Evolutionary conservation across 2,329 filamentous ascomycete genomes (phyloP).

Genomic region (Colletotrichum karsti): DNA sequence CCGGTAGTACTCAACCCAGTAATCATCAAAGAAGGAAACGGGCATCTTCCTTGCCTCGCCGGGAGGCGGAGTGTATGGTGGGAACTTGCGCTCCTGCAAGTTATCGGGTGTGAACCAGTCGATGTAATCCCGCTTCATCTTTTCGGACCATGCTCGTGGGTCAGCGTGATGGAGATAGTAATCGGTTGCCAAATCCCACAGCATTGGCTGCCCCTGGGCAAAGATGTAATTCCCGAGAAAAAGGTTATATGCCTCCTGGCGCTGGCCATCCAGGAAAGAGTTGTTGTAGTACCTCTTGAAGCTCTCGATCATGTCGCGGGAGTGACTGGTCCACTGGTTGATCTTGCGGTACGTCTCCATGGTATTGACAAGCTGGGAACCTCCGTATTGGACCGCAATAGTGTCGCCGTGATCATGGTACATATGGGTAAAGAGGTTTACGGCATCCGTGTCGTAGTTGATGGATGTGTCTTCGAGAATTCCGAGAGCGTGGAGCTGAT

Average conservation of each 20-base stretch:
- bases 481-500: conserved; percentile 91
- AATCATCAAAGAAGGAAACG: conserved; percentile 82
- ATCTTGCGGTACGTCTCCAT: conserved; percentile 99
- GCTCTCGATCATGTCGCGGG: conserved; percentile 97
- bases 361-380: conserved; percentile 96
- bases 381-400: conserved; percentile 96
- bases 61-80: conserved; percentile 58
- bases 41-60: conserved; percentile 49
- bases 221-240: conserved; percentile 98
- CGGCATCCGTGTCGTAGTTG: conserved; percentile 93
- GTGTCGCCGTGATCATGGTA: conserved; percentile 98
- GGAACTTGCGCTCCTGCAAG: conserved; percentile 71
- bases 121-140: conserved; percentile 76
- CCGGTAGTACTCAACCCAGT: conserved; percentile 97
- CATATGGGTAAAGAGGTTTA: conserved; percentile 98
- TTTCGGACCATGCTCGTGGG: conserved; percentile 76
- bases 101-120: conserved; percentile 84
- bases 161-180: conserved; percentile 95
- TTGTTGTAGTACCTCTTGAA: conserved; percentile 99
- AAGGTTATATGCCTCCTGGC: conserved; percentile 97
- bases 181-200: conserved; percentile 95
- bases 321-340: conserved; percentile 98
- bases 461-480: conserved; percentile 82
- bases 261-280: conserved; percentile 95
- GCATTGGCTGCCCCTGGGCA: conserved; percentile 85